Percentiles rank a stretch among this genome's conserved stretches.
Evolutionary conservation across 139 green algal genomes (phyloP).

Genomic region (Chlamydomonas asymmetrica): DNA sequence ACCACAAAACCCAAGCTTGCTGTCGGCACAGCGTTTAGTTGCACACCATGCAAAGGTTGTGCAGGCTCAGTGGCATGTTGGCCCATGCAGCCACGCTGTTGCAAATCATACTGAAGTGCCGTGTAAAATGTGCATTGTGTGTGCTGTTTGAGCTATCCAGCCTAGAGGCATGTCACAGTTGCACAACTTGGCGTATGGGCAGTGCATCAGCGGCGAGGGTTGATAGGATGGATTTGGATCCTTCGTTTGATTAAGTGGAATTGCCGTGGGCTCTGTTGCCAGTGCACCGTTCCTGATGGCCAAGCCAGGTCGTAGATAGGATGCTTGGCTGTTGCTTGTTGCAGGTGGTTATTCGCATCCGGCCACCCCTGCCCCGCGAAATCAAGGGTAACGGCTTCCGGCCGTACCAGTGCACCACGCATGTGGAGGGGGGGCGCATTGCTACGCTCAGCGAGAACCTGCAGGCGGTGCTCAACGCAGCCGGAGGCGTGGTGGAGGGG

Average conservation of each 20-base stretch:
- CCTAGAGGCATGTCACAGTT: constrained; percentile 3
- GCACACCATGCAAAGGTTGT: too few species aligned
- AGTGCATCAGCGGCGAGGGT: background rate
- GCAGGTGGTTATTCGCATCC: constrained; percentile 87
- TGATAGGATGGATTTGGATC: background rate
- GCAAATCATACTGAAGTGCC: too few species aligned
- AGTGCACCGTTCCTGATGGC: background rate
- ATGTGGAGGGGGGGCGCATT: constrained; percentile 61
- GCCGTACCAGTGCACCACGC: constrained; percentile 67
- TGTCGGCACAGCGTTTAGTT: too few species aligned
- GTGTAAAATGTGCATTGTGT: too few species aligned
- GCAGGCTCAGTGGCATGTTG: too few species aligned
- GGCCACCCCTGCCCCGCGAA: constrained; percentile 81
- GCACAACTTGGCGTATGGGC: background rate
- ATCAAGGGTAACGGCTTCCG: constrained; percentile 44
- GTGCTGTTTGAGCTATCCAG: too few species aligned
- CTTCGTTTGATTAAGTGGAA: too few species aligned
- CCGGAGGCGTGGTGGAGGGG: background rate
- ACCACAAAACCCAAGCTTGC: too few species aligned
- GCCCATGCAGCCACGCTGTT: too few species aligned
- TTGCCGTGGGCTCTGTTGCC: too few species aligned
- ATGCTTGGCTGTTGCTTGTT: background rate
- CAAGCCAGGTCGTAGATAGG: background rate
- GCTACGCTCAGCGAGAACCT: constrained; percentile 86
- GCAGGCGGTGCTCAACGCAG: constrained; percentile 28